phyloP scores from a whole-genome alignment of 208 protist species.

The Crithidia brevicula region DNA sequence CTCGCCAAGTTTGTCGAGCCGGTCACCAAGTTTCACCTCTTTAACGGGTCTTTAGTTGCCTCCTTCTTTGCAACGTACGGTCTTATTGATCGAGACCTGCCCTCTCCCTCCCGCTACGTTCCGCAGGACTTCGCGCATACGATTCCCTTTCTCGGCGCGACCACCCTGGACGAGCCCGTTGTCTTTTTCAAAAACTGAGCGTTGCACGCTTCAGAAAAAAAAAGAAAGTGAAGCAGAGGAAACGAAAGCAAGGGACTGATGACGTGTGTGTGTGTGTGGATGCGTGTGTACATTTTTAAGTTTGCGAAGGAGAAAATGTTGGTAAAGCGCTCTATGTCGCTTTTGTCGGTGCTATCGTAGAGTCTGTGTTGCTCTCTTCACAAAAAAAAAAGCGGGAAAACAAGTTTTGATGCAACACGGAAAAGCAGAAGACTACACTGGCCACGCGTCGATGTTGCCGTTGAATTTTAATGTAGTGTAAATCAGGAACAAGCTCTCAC shows the following conservation, averaged over 20 bases:
- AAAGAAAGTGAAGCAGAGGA: not conserved
- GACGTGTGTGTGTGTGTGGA: not conserved
- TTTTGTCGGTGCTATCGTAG: not conserved
- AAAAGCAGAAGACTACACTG: too few relatives aligned
- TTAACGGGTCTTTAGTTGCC: slow-evolving; percentile 85
- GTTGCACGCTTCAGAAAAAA: not conserved
- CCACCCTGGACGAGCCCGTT: slow-evolving; percentile 69
- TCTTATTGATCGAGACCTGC: slow-evolving; percentile 67
- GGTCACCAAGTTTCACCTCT: slow-evolving; percentile 56
- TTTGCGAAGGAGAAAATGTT: too few relatives aligned
- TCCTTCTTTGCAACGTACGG: slow-evolving; percentile 82
- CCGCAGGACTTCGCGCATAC: slow-evolving; percentile 87
- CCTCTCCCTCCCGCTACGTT: slow-evolving; percentile 79
- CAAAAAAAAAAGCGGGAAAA: slow-evolving; percentile 2
- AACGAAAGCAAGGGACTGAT: too few relatives aligned
- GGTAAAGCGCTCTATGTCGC: too few relatives aligned
- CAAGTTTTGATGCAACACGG: too few relatives aligned
- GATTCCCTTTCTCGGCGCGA: slow-evolving; percentile 73
- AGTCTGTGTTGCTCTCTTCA: not conserved
- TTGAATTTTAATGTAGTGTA: too few relatives aligned
- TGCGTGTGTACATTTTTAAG: not conserved
- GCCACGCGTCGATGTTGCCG: too few relatives aligned
- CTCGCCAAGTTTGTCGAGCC: slow-evolving; percentile 47
- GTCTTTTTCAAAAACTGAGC: slow-evolving; percentile 83
- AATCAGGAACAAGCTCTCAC: too few relatives aligned